Percentiles rank a stretch among this genome's conserved stretches.
Evolutionary conservation across 2,329 filamentous ascomycete genomes (phyloP).

Genomic region (Pezicula radicicola): DNA sequence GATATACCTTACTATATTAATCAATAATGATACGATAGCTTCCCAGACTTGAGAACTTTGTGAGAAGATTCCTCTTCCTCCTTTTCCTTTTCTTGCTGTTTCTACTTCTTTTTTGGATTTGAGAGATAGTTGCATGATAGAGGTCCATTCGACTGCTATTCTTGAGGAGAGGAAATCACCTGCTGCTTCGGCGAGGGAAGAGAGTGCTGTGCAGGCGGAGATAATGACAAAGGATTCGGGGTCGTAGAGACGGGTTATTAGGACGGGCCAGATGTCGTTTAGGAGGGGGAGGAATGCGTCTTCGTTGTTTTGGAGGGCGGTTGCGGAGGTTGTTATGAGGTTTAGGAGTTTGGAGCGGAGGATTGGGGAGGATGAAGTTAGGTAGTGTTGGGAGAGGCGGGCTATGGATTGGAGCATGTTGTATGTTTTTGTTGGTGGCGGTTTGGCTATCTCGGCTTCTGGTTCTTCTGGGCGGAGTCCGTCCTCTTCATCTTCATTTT

Average conservation of each 20-base stretch:
- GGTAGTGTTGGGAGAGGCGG: conserved; percentile 81
- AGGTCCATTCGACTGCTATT: conserved; percentile 70
- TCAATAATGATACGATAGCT: conserved; percentile 55
- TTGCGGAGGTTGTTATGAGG: conserved; percentile 70
- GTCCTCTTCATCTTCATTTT: conserved; percentile 30
- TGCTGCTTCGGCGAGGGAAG: conserved; percentile 65
- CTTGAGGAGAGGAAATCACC: conserved; percentile 79
- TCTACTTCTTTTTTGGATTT: conserved; percentile 36
- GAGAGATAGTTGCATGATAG: conserved; percentile 49
- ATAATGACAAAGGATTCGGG: conserved; percentile 65
- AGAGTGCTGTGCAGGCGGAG: conserved; percentile 67
- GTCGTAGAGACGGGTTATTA: conserved; percentile 66
- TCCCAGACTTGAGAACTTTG: conserved; percentile 64
- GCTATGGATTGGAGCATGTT: conserved; percentile 79
- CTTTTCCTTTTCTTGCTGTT: conserved; percentile 25
- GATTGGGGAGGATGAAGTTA: conserved; percentile 78
- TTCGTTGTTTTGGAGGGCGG: conserved; percentile 72
- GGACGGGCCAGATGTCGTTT: conserved; percentile 86
- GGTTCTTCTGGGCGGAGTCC: conserved; percentile 22
- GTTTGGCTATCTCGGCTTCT: conserved; percentile 48
- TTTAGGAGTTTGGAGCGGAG: conserved; percentile 76
- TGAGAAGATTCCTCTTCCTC: conserved; percentile 54
- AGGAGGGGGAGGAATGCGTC: conserved; percentile 84
- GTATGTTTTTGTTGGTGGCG: conserved; percentile 75
- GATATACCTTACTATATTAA: conserved; percentile 59